These are phyloP conservation scores for Gleditsia sinensis DNA, from an alignment of 306 rosid genomes.

Conservation along the genomic window DNA sequence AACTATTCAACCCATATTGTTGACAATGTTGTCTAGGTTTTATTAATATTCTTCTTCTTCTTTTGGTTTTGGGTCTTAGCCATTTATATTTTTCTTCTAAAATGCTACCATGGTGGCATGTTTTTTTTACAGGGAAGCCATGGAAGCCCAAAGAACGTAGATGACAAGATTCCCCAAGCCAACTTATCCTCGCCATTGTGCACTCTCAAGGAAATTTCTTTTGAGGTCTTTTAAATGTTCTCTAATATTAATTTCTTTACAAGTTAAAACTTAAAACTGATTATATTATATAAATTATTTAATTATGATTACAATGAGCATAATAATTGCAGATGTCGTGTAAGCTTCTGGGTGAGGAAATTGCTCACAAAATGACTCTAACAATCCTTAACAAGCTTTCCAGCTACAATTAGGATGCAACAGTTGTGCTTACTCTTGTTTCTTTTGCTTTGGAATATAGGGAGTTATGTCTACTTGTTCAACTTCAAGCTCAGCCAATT, in stretches of 20 bases:
- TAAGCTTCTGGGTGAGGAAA: conserved; percentile 58
- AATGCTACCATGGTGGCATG: not conserved
- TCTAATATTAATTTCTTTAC: not conserved
- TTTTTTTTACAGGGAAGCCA: conserved; percentile 43
- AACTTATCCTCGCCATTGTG: conserved; percentile 38
- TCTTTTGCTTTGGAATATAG: conserved; percentile 76
- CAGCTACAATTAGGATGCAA: conserved; percentile 60
- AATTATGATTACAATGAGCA: no score
- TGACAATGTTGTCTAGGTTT: conserved; percentile 42
- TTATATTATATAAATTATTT: no score
- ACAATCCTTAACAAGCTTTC: conserved; percentile 56
- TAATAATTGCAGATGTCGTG: conserved; percentile 50
- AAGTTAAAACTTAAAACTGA: no score
- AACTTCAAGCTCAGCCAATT: conserved; percentile 31
- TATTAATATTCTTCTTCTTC: not conserved
- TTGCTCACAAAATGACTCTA: conserved; percentile 55
- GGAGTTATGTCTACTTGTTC: conserved; percentile 66
- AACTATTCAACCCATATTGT: conserved; percentile 43
- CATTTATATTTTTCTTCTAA: not conserved
- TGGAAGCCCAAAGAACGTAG: conserved; percentile 22
- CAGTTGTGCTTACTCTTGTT: conserved; percentile 62
- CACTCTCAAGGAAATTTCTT: conserved; percentile 41
- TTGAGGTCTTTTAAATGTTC: conserved; percentile 28
- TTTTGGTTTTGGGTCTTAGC: not conserved
- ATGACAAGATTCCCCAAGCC: conserved; percentile 32